Base-by-base conservation (phyloP, 495 filamentous ascomycete genomes). In the Hypoxylon fuscum region DNA sequence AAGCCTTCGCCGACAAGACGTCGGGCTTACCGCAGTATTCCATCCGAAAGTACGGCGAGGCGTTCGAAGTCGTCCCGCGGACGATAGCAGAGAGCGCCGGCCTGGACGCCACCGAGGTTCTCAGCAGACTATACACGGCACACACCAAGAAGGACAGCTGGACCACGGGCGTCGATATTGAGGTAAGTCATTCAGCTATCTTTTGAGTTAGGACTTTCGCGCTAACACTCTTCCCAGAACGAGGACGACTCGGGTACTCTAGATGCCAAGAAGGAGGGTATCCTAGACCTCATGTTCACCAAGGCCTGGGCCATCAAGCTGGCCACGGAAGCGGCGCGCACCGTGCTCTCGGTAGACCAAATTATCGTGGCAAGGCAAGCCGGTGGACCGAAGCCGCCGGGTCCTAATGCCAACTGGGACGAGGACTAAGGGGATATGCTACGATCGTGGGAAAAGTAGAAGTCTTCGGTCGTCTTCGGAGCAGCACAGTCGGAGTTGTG, bases 351-450 rank as follows among this genome's bases (percentile, higher is more conserved):
- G 32, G 96, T 99, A 12, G 96, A 99, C 77, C 96, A 99, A 79
- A 98, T 99, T 68, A 99, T 99, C 71, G 96, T 99, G 43, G 93
- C 96, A 47, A 87, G 93, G 76, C 94, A 97, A 78, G 96, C 96
- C 20, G 96, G 96, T 70, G 96, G 96, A 31, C 96, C 96, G 25
- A 99, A 99, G 81, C 92, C 92, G 25, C 95, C 96, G 10, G 92
- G 90, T 14, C 93, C 91, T 42, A 97, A 96, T 81, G 85, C 92
- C 21, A 95, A 96, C 83, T 99, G 96, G 96, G 96, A 99, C 78
- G 92, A 98, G 78, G 94, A 97, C 78, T 96, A 87, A 77, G 59
- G 44, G 21, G 35, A 14, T 42, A 46, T 17, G 1, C 11, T 8
- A 55, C 2, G 12, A 29, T 21, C 17, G 8, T 17, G 21, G n/a